Evolutionary conservation across 805 yeast genomes (phyloP).

Genomic region (Yarrowia hollandica): DNA sequence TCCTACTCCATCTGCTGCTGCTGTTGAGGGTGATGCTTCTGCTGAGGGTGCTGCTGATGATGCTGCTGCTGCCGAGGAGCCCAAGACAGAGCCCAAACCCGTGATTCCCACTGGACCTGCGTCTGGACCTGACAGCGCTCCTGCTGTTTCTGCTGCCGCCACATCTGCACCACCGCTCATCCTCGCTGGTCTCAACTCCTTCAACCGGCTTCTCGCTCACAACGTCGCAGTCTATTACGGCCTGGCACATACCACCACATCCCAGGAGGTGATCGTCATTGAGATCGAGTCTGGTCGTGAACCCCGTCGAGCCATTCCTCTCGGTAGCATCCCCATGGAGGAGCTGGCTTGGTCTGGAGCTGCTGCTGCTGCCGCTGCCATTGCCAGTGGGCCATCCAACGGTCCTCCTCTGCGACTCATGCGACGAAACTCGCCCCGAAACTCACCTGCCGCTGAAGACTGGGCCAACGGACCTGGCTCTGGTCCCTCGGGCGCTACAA

Average conservation of each 20-base stretch:
- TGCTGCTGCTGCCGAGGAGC: not conserved
- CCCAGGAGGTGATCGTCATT: constrained; percentile 51
- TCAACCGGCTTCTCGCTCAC: constrained; percentile 65
- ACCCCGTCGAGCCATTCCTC: constrained; percentile 15
- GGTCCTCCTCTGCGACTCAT: constrained; percentile 15
- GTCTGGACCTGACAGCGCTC: not conserved
- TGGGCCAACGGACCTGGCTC: not conserved
- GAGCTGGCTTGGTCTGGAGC: constrained; percentile 24
- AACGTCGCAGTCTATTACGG: constrained; percentile 67
- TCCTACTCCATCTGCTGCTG: not conserved
- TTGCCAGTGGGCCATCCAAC: constrained; percentile 7
- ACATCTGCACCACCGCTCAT: constrained; percentile 1
- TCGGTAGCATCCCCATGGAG: constrained; percentile 13
- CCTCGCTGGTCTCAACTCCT: constrained; percentile 52
- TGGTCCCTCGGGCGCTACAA: not conserved
- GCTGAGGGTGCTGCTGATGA: not conserved
- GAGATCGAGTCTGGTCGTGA: constrained; percentile 6
- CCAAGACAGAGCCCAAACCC: too few species aligned
- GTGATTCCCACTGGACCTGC: constrained; percentile 5
- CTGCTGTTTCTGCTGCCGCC: not conserved
- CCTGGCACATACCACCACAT: constrained; percentile 55
- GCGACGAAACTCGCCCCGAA: constrained; percentile 27
- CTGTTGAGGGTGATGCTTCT: not conserved
- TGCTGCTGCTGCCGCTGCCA: constrained; percentile 3
- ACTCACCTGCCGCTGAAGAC: constrained; percentile 10